Conservation (phyloP, 73 alveolate species). For the Uronychia binucleata region DNA sequence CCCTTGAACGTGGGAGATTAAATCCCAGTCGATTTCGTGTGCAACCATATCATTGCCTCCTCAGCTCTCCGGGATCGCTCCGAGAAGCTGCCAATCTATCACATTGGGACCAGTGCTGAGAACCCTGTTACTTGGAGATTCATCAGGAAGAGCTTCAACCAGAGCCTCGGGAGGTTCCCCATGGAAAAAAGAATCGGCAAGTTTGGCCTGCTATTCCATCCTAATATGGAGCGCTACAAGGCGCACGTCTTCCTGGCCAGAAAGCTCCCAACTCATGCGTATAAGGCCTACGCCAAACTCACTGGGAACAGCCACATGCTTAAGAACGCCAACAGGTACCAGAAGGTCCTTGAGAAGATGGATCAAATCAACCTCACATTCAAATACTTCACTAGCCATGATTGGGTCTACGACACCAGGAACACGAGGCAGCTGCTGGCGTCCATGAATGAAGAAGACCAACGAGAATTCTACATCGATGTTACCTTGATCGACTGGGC, state of each 20-base stretch:
- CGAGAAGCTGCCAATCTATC: constrained; percentile 26
- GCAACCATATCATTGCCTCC: constrained; percentile 64
- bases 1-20: constrained; percentile 62
- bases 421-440: constrained; percentile 36
- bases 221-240: constrained; percentile 26
- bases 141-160: constrained; percentile 3
- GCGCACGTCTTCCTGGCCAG: constrained; percentile 21
- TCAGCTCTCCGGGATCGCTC: constrained; percentile 18
- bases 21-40: constrained; percentile 84
- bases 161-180: not conserved
- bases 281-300: constrained; percentile 21
- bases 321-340: constrained; percentile 60
- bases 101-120: constrained; percentile 66
- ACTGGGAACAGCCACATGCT: constrained; percentile 53
- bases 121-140: constrained; percentile 78
- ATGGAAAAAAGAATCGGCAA: constrained; percentile 32
- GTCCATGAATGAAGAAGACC: constrained; percentile 56
- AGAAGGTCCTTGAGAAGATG: constrained; percentile 22
- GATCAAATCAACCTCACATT: constrained; percentile 2
- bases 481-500: constrained; percentile 79
- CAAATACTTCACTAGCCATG: constrained; percentile 52
- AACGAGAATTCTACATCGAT: constrained; percentile 56
- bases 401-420: constrained; percentile 77
- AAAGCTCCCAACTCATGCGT: constrained; percentile 57
- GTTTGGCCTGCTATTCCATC: constrained; percentile 20